These are phyloP conservation scores for Baorangia bicolor DNA, from an alignment of 768 basidiomycete genomes.

Conservation along the genomic window DNA sequence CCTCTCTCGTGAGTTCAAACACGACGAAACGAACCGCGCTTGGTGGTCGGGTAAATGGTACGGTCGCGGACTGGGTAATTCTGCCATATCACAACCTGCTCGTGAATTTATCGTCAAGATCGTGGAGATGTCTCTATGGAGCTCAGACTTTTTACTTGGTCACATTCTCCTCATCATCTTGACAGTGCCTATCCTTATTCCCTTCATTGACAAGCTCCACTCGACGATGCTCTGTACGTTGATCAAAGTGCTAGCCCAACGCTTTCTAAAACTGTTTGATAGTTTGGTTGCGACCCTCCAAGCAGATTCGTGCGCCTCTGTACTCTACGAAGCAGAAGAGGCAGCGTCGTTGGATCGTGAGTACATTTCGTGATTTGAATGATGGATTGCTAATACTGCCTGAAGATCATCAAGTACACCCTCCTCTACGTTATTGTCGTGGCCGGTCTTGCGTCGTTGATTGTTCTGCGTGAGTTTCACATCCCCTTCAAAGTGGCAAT, in stretches of 20 bases:
- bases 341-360: constrained; percentile 86
- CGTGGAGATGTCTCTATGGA: constrained; percentile 96
- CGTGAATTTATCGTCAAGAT: constrained; percentile 98
- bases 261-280: constrained; percentile 10
- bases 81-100: constrained; percentile 92
- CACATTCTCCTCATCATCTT: constrained; percentile 86
- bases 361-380: constrained; percentile 22
- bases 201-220: constrained; percentile 85
- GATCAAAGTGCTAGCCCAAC: not conserved
- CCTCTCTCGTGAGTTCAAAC: constrained; percentile 96
- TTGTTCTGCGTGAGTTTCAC: constrained; percentile 69
- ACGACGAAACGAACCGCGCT: constrained; percentile 96
- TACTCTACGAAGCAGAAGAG: constrained; percentile 94
- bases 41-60: constrained; percentile 99
- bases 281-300: constrained; percentile 96
- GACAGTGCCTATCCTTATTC: constrained; percentile 81
- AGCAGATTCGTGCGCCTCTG: constrained; percentile 89
- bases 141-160: constrained; percentile 87
- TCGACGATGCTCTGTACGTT: constrained; percentile 89
- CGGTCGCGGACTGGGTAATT: constrained; percentile 86
- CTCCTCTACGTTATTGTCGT: constrained; percentile 78
- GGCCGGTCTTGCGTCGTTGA: constrained; percentile 73
- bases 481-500: not conserved
- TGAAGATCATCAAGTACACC: constrained; percentile 81
- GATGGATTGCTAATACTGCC: constrained; percentile 2